phyloP scores from a whole-genome alignment of 75 land plant species.

The Sequoiadendron giganteum region DNA sequence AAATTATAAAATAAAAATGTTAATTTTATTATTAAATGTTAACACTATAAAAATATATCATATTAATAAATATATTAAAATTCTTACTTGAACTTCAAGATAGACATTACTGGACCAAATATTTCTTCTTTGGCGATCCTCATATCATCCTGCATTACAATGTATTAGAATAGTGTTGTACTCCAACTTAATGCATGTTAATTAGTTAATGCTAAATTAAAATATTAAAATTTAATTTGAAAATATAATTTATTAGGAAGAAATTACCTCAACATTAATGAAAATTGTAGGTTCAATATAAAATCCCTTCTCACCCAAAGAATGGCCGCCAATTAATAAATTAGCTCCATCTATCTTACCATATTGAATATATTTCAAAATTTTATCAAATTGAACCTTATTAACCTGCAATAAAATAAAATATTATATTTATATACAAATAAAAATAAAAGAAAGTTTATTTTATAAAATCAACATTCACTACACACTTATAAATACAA shows the following conservation, averaged over 20 bases:
- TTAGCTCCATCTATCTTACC: conserved; percentile 59
- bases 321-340: conserved; percentile 71
- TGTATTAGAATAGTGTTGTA: not conserved
- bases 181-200: too few relatives aligned
- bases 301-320: conserved; percentile 36
- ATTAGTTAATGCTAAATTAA: not conserved
- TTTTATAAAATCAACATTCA: too few relatives aligned
- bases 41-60: too few relatives aligned
- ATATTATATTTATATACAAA: not conserved
- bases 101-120: conserved; percentile 43
- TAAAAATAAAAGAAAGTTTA: not conserved
- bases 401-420: conserved; percentile 41
- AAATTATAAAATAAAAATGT: too few relatives aligned
- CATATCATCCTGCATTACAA: conserved; percentile 16
- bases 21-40: too few relatives aligned
- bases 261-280: conserved; percentile 64
- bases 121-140: conserved; percentile 37
- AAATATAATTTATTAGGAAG: not conserved
- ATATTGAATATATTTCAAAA: conserved; percentile 48
- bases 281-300: conserved; percentile 67
- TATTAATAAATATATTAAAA: too few relatives aligned
- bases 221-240: not conserved
- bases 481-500: too few relatives aligned
- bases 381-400: conserved; percentile 68
- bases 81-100: conserved; percentile 20